Percentiles rank a stretch among this genome's conserved stretches.
These are phyloP conservation scores for Wickerhamomyces sp. DNA, from an alignment of 1,139 yeast species.

Conservation along the genomic window DNA sequence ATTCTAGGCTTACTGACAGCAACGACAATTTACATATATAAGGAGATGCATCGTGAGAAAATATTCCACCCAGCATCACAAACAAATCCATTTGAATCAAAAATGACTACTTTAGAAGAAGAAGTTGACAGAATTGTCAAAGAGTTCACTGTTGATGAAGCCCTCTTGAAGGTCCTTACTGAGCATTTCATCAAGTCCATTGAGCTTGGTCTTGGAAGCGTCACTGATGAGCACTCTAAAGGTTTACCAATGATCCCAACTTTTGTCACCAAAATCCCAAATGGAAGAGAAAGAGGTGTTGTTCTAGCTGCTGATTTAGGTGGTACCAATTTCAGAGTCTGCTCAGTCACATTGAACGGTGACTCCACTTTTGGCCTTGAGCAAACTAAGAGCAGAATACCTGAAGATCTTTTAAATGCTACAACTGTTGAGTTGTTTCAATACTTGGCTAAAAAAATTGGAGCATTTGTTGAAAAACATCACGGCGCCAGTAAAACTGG, in stretches of 20 bases:
- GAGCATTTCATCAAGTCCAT: slow-evolving; percentile 61
- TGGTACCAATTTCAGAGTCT: slow-evolving; percentile 86
- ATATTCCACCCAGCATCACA: too few relatives aligned
- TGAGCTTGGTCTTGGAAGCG: slow-evolving; percentile 48
- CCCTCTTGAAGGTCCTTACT: slow-evolving; percentile 53
- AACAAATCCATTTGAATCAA: too few relatives aligned
- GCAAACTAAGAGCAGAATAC: slow-evolving; percentile 72
- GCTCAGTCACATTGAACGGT: slow-evolving; percentile 76
- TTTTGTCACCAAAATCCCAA: slow-evolving; percentile 74
- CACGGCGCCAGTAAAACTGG: slow-evolving; percentile 38
- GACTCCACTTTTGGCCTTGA: slow-evolving; percentile 70
- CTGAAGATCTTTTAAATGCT: slow-evolving; percentile 66
- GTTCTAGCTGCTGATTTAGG: slow-evolving; percentile 83
- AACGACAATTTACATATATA: too few relatives aligned
- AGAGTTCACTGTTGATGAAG: slow-evolving; percentile 51
- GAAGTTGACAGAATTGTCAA: slow-evolving; percentile 46
- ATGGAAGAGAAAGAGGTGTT: slow-evolving; percentile 76
- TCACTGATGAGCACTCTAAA: slow-evolving; percentile 15
- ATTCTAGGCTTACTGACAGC: too few relatives aligned
- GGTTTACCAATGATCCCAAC: slow-evolving; percentile 88
- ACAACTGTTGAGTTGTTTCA: slow-evolving; percentile 56
- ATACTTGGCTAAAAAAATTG: slow-evolving; percentile 68
- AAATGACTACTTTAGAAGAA: slow-evolving; percentile 13
- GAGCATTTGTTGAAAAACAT: slow-evolving; percentile 56
- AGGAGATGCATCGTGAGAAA: too few relatives aligned